Evolutionary conservation across 73 alveolate species (phyloP).

Genomic region (Paramecium sexaurelia): DNA sequence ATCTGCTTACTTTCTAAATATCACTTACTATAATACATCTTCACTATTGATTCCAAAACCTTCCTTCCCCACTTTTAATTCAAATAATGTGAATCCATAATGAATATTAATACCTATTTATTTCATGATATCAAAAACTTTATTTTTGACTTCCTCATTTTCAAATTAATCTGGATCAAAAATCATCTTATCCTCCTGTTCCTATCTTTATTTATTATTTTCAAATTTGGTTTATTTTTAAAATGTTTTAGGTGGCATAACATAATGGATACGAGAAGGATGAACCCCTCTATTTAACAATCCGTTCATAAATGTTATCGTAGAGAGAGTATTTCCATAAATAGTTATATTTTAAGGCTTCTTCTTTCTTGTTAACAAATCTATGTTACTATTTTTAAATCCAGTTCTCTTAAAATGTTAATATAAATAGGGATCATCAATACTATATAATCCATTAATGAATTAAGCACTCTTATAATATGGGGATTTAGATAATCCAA

Average conservation of each 20-base stretch:
- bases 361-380: slow-evolving; percentile 80
- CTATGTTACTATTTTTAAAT: slow-evolving; percentile 72
- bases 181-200: slow-evolving; percentile 60
- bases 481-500: slow-evolving; percentile 83
- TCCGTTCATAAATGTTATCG: slow-evolving; percentile 93
- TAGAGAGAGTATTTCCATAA: slow-evolving; percentile 95
- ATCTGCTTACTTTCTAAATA: slow-evolving; percentile 74
- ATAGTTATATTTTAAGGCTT: slow-evolving; percentile 80
- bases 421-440: slow-evolving; percentile 93
- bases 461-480: slow-evolving; percentile 72
- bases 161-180: slow-evolving; percentile 85
- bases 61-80: slow-evolving; percentile 50
- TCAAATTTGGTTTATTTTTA: slow-evolving; percentile 36
- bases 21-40: slow-evolving; percentile 73
- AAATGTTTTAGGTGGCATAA: slow-evolving; percentile 83
- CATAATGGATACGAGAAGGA: slow-evolving; percentile 90
- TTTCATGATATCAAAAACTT: slow-evolving; percentile 71
- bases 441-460: slow-evolving; percentile 77
- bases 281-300: slow-evolving; percentile 88
- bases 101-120: slow-evolving; percentile 45
- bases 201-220: slow-evolving; percentile 52
- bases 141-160: slow-evolving; percentile 76
- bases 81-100: slow-evolving; percentile 47
- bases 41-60: slow-evolving; percentile 45
- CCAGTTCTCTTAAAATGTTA: slow-evolving; percentile 81